Evolutionary conservation across 139 green algal genomes (phyloP), one percentile per base, ranked within the genome.

Genomic region (Chlamydomonas eustigma): DNA sequence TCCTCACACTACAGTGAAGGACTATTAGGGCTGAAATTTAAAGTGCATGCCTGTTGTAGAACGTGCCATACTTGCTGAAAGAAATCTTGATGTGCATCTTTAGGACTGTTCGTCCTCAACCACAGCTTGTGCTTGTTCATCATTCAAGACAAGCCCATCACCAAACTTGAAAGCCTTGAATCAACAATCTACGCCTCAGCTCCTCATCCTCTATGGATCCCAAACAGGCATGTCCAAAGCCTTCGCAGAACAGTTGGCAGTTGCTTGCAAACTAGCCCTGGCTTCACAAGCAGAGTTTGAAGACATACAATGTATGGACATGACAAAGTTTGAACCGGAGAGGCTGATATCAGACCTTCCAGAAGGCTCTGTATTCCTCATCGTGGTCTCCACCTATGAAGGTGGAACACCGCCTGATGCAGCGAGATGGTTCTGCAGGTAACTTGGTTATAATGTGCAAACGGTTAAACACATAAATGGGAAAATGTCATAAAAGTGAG

Each of bases 381-480:
- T 91, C 22, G 34, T 92, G 1, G 36, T 88, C 6, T 84, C 82
- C 28, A 91, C 88, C 3, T 89, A 89, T 33, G 79, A 89, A 34
- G 81, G 80, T 1, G 88, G 83, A 6, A 78, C 51, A 2, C 83
- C 88, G 4, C 84, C 88, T 12, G 30, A 81, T 5, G 24, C 32
- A 52, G 82, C 88, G 2, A 2, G 33, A 35, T 89, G 83, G 78
- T 89, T 90, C 70, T 89, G 76, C 84, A 86, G 73, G 81, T 91
- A 44, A 37, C 33, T 25, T 68, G 18, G 12, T 68, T 25, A 31
- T 4, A 39, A n/a, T n/a, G n/a, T n/a, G n/a, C n/a, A n/a, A n/a
- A n/a, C n/a, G n/a, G n/a, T n/a, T n/a, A n/a, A n/a, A n/a, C n/a
- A n/a, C n/a, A n/a, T n/a, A n/a, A n/a, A n/a, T n/a, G n/a, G n/a